Evolutionary conservation across 768 basidiomycete species (phyloP).

Genomic region (Coprinopsis sp.): DNA sequence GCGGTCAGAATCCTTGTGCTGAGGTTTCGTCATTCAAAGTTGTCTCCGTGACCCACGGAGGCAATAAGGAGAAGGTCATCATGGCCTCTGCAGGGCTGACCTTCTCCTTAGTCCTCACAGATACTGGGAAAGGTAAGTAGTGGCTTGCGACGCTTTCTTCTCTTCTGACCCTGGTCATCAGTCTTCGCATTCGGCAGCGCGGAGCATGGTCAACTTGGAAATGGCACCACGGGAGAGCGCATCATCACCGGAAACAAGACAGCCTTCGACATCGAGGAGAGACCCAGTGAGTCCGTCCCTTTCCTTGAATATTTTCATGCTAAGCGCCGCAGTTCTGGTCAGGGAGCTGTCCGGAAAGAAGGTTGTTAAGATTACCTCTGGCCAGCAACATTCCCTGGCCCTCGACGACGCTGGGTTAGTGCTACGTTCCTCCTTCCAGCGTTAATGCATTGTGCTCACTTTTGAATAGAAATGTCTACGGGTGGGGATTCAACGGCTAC

Average conservation of each 20-base stretch:
- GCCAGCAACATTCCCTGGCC: conserved; percentile 83
- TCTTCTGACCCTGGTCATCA: conserved; percentile 20
- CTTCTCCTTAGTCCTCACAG: conserved; percentile 81
- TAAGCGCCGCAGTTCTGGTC: conserved; percentile 51
- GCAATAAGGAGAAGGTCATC: conserved; percentile 60
- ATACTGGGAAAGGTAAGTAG: conserved; percentile 64
- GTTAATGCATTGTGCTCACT: not conserved
- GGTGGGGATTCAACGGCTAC: conserved; percentile 90
- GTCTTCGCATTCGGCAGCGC: conserved; percentile 90
- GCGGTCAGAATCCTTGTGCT: conserved; percentile 61
- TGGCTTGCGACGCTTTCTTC: conserved; percentile 1
- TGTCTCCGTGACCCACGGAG: conserved; percentile 52
- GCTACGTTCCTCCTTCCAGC: not conserved
- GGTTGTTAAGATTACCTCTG: conserved; percentile 79
- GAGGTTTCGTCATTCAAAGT: conserved; percentile 65
- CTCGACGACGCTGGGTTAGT: conserved; percentile 71
- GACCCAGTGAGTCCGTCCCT: conserved; percentile 47
- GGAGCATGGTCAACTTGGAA: conserved; percentile 90
- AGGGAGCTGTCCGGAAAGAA: conserved; percentile 72
- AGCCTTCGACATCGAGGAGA: conserved; percentile 70
- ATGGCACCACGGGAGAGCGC: conserved; percentile 89
- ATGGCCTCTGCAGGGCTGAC: conserved; percentile 78
- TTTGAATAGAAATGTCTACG: conserved; percentile 58
- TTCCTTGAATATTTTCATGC: conserved; percentile 1
- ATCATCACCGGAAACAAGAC: conserved; percentile 84